Conservation (phyloP, 306 rosid species). For the Luffa acutangula region DNA sequence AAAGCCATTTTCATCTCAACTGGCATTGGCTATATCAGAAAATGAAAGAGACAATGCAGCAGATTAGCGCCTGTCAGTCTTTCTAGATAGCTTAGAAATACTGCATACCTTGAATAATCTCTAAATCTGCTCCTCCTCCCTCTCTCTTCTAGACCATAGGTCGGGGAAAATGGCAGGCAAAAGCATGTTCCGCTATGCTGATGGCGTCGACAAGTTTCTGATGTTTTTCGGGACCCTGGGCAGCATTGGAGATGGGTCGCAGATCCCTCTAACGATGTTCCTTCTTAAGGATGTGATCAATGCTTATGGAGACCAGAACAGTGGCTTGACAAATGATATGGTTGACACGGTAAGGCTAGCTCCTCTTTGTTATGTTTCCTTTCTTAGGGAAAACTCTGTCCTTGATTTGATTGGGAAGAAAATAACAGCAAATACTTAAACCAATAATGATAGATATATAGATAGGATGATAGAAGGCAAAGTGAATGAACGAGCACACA, state of each 20-base stretch:
- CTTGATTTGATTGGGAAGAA: not conserved
- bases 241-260: slow-evolving; percentile 78
- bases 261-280: slow-evolving; percentile 71
- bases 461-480: not conserved
- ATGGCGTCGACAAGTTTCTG: slow-evolving; percentile 52
- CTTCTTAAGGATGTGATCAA: slow-evolving; percentile 75
- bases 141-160: not conserved
- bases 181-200: slow-evolving; percentile 64
- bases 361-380: not conserved
- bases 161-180: slow-evolving; percentile 34
- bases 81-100: slow-evolving; percentile 9
- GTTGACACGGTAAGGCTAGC: slow-evolving; percentile 53
- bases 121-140: not conserved
- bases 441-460: not conserved
- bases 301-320: slow-evolving; percentile 39
- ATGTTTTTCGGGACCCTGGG: slow-evolving; percentile 77
- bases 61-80: slow-evolving; percentile 17
- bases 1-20: not conserved
- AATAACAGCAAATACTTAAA: not conserved
- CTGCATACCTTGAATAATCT: not conserved
- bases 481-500: not conserved
- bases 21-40: slow-evolving; percentile 18
- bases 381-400: not conserved
- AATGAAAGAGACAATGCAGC: slow-evolving; percentile 19
- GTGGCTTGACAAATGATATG: slow-evolving; percentile 29